Evolutionary conservation across 2,329 filamentous ascomycete genomes (phyloP), one percentile per base, ranked within the genome.

Genomic region (Phyllosticta ampelicida): DNA sequence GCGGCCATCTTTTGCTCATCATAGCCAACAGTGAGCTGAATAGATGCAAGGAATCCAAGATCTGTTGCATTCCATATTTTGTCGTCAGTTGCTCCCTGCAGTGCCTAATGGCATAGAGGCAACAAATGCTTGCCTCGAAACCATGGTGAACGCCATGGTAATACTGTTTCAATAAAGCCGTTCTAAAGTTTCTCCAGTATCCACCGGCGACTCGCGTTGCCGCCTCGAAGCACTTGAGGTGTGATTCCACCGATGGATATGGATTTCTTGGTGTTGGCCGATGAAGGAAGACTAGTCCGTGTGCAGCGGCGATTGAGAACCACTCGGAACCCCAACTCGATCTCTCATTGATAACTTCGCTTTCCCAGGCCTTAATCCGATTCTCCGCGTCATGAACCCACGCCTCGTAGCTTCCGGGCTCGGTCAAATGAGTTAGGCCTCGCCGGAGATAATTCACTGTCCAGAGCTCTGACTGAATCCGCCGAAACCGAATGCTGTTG

Each of bases 401-500:
- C 19, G 49, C n/a, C 4, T 48, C 57, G 13, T 59, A 59, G 30
- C 57, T 59, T 18, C 53, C 53, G 9, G 51, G 48, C 2, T 59
- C 53, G 2, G 54, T 48, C 30, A 55, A 30, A 5, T 55, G 53
- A 1, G 57, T 53, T 23, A 55, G 19, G 2, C 53, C 57, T 6
- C 53, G 53, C 21, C 53, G 53, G 13, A 59, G 49, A 21, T 59
- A 59, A 28, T 59, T 59, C 5, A 59, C 57, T 2, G 57, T 59
- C 57, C 57, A 59, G 23, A 59, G 57, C 23, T 59, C 57, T 3
- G 57, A 59, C 48, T 59, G 57, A 21, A 59, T 59, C 2, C 57
- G 53, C 8, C 57, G 48, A 21, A 59, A 55, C 1, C 20, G 49
- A 29, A 59, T 44, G 51, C 55, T 59, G n/a, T 59, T 28, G 19